A percentile compares a stretch with the other conserved stretches of the same genome.
Evolutionary conservation across 1,284 basidiomycete genomes (phyloP).

Genomic region (Cutaneotrichosporon arboriforme): DNA sequence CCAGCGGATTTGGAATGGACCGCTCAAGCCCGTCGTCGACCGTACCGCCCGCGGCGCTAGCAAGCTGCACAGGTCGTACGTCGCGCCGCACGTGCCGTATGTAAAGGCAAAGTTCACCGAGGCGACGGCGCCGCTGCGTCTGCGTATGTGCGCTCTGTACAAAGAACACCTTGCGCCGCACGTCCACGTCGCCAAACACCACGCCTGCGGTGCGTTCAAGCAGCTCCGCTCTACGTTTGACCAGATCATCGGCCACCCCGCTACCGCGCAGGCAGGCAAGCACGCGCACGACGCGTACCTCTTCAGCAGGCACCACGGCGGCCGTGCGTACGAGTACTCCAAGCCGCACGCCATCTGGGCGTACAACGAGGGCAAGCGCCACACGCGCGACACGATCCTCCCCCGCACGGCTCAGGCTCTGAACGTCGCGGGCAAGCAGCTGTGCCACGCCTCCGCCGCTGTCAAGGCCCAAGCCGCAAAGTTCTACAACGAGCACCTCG

Average conservation of each 20-base stretch:
- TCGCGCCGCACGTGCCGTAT: constrained; percentile 41
- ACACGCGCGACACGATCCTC: constrained; percentile 15
- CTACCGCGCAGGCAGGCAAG: constrained; percentile 25
- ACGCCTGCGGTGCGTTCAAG: constrained; percentile 20
- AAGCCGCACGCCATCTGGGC: constrained; percentile 30
- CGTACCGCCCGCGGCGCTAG: constrained; percentile 24
- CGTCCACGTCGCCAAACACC: constrained; percentile 21
- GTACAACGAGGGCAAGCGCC: constrained; percentile 22
- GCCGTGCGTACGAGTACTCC: constrained; percentile 30
- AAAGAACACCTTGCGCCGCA: constrained; percentile 25
- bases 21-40: constrained; percentile 35
- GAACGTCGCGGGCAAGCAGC: constrained; percentile 11
- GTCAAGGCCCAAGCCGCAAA: constrained; percentile 21
- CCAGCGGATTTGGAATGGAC: constrained; percentile 28
- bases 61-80: constrained; percentile 35
- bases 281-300: constrained; percentile 27
- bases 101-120: constrained; percentile 27
- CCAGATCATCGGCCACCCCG: constrained; percentile 29
- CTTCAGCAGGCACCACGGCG: constrained; percentile 20
- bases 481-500: constrained; percentile 30
- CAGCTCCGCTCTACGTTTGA: constrained; percentile 20
- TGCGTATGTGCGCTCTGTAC: constrained; percentile 24
- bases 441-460: constrained; percentile 10
- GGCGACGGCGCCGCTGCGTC: constrained; percentile 32
- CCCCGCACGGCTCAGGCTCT: constrained; percentile 14